Percentiles rank a stretch among this genome's conserved stretches.
phyloP scores from a whole-genome alignment of 768 basidiomycete genomes.

The Suillus weaverae region DNA sequence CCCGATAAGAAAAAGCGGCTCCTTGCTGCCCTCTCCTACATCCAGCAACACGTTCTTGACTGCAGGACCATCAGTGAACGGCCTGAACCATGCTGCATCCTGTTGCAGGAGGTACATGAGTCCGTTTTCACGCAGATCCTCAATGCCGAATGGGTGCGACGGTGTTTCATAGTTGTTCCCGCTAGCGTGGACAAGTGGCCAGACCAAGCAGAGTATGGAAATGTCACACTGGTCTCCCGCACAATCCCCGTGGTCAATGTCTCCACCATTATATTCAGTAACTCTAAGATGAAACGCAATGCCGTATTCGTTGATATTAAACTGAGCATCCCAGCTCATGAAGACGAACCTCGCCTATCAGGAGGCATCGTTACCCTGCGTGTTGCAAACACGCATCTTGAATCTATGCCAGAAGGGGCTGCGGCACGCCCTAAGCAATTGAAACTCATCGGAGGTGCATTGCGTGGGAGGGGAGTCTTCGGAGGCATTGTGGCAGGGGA shows the following conservation, averaged over 20 bases:
- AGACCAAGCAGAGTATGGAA: constrained; percentile 52
- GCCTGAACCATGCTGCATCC: constrained; percentile 59
- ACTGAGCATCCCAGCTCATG: constrained; percentile 38
- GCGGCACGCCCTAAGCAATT: constrained; percentile 51
- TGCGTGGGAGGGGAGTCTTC: constrained; percentile 46
- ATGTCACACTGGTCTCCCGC: constrained; percentile 66
- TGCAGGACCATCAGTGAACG: constrained; percentile 42
- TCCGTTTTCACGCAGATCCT: constrained; percentile 49
- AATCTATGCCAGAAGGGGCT: constrained; percentile 54
- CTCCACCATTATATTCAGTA: constrained; percentile 52
- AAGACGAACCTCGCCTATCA: constrained; percentile 29
- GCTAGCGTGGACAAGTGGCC: constrained; percentile 57
- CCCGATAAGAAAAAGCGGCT: constrained; percentile 44
- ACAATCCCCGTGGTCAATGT: constrained; percentile 50
- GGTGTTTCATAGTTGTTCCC: constrained; percentile 60
- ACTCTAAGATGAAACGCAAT: constrained; percentile 51
- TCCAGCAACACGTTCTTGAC: constrained; percentile 52
- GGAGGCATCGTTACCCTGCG: constrained; percentile 50
- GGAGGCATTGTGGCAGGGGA: constrained; percentile 71
- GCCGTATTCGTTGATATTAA: constrained; percentile 60
- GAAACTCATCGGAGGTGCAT: constrained; percentile 46
- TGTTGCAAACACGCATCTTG: constrained; percentile 74
- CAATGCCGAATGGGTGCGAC: constrained; percentile 60
- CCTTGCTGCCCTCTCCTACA: constrained; percentile 48
- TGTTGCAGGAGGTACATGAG: constrained; percentile 67